These are phyloP conservation scores for Brasilioporus rufonigricans DNA, from an alignment of 768 basidiomycete genomes.

Conservation along the genomic window DNA sequence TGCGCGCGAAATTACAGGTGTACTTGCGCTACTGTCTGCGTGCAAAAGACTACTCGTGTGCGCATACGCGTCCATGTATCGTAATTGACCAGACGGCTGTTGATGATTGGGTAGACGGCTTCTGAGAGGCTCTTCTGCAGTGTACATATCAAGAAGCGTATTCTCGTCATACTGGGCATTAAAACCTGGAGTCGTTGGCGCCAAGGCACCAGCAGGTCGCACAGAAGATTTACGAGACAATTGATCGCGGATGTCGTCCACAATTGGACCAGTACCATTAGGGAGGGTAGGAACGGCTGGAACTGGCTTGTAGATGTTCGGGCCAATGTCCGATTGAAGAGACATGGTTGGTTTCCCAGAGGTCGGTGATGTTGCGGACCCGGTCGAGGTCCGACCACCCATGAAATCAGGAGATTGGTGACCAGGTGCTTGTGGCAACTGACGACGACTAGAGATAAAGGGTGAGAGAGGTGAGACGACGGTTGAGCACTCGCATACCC, in stretches of 20 bases:
- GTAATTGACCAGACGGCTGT: slow-evolving; percentile 19
- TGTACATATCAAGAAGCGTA: slow-evolving; percentile 23
- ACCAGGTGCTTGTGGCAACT: slow-evolving; percentile 27
- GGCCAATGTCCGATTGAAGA: slow-evolving; percentile 16
- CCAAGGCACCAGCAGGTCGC: slow-evolving; percentile 29
- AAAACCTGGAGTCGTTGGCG: slow-evolving; percentile 28
- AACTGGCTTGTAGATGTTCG: slow-evolving; percentile 32
- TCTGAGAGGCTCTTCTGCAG: slow-evolving; percentile 15
- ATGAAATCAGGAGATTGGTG: slow-evolving; percentile 13
- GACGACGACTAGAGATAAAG: slow-evolving; percentile 24
- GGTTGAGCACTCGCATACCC: slow-evolving; percentile 13
- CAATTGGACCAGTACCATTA: slow-evolving; percentile 7
- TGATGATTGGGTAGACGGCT: slow-evolving; percentile 21
- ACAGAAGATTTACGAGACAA: slow-evolving; percentile 20
- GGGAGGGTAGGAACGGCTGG: slow-evolving; percentile 24
- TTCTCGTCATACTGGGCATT: slow-evolving; percentile 22
- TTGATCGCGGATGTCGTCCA: slow-evolving; percentile 23
- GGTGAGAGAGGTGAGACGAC: not conserved
- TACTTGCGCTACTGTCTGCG: slow-evolving; percentile 11
- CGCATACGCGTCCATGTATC: slow-evolving; percentile 16
- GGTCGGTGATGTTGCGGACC: slow-evolving; percentile 19
- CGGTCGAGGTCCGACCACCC: slow-evolving; percentile 19
- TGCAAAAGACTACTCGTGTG: slow-evolving; percentile 11
- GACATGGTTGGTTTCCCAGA: slow-evolving; percentile 14
- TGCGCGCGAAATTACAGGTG: slow-evolving; percentile 13